These are phyloP conservation scores for Arxiozyma slooffiae DNA, from an alignment of 1,139 yeast species.

Conservation along the genomic window DNA sequence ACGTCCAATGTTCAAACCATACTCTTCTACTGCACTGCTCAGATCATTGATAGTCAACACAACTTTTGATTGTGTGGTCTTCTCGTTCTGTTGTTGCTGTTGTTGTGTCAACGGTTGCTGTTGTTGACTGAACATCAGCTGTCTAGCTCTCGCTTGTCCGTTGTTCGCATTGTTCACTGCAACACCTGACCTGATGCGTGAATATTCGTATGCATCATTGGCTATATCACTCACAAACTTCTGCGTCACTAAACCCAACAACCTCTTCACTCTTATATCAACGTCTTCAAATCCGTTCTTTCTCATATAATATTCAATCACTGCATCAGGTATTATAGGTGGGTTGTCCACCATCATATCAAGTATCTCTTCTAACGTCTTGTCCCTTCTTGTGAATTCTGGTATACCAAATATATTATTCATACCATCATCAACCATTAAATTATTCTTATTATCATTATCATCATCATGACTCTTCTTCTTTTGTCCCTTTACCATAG, in stretches of 20 bases:
- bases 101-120: conserved; percentile 26
- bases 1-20: conserved; percentile 80
- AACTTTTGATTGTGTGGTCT: conserved; percentile 34
- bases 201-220: conserved; percentile 91
- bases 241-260: conserved; percentile 90
- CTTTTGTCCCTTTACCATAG: conserved; percentile 11
- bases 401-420: conserved; percentile 46
- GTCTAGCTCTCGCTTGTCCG: conserved; percentile 80
- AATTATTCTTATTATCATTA: conserved; percentile 10
- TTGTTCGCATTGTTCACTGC: conserved; percentile 76
- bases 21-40: conserved; percentile 50
- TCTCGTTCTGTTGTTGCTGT: conserved; percentile 34
- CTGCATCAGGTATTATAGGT: conserved; percentile 95
- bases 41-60: conserved; percentile 29
- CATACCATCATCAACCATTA: conserved; percentile 21
- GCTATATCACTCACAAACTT: conserved; percentile 91
- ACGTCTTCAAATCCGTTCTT: conserved; percentile 82
- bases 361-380: conserved; percentile 74
- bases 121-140: conserved; percentile 47
- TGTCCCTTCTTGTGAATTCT: conserved; percentile 71
- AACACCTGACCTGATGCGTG: conserved; percentile 75
- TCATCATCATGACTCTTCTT: no score
- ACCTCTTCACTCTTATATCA: conserved; percentile 69
- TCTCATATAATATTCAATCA: conserved; percentile 86
- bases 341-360: conserved; percentile 89